Evolutionary conservation across 768 basidiomycete species (phyloP).

Genomic region (Lactarius indigo): DNA sequence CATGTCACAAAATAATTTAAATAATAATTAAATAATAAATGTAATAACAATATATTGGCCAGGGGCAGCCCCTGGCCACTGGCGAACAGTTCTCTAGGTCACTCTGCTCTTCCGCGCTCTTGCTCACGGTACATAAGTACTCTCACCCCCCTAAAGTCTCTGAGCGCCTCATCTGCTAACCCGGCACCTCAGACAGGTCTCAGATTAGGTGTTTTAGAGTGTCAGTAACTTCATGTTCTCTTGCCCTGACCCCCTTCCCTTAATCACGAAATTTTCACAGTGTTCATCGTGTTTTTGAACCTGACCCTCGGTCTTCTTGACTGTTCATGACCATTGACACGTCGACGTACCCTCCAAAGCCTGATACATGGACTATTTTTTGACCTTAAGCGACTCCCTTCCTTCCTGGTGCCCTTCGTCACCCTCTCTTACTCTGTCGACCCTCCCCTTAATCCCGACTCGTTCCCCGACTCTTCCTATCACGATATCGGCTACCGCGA

Average conservation of each 20-base stretch:
- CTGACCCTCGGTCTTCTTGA: not conserved
- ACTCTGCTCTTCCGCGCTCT: not conserved
- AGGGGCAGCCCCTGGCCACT: not conserved
- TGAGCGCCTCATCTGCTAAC: not conserved
- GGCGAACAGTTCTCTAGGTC: not conserved
- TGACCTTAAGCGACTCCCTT: slow-evolving; percentile 35
- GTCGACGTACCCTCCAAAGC: slow-evolving; percentile 9
- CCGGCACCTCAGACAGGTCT: not conserved
- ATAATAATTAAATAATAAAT: not conserved
- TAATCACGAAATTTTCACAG: not conserved
- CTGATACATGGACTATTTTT: slow-evolving; percentile 25
- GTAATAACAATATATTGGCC: not conserved
- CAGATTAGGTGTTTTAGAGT: not conserved
- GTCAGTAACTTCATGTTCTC: not conserved
- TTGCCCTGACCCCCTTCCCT: not conserved
- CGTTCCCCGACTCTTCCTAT: slow-evolving; percentile 65
- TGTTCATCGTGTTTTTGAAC: not conserved
- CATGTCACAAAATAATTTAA: not conserved
- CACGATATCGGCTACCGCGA: slow-evolving; percentile 76
- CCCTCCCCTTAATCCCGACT: slow-evolving; percentile 58
- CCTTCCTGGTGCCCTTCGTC: slow-evolving; percentile 64
- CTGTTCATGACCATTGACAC: slow-evolving; percentile 23
- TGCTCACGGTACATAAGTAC: not conserved
- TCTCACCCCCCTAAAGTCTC: not conserved
- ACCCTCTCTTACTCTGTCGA: slow-evolving; percentile 65